A percentile compares a stretch with the other conserved stretches of the same genome.
Conservation (phyloP, 768 basidiomycete genomes). For the Myochromella boudieri region DNA sequence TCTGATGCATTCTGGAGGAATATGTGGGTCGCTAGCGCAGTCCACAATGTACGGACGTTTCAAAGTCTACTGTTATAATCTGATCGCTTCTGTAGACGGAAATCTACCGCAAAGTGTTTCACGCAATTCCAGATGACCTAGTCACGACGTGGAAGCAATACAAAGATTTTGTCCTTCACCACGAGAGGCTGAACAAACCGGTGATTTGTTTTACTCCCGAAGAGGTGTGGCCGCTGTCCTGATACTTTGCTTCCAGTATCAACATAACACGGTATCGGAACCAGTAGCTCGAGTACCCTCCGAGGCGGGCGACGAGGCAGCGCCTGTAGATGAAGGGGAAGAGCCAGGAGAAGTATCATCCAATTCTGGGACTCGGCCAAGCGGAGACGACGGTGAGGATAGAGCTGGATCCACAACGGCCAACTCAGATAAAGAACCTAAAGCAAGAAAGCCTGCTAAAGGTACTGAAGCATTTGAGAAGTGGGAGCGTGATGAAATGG, state of each 20-base stretch:
- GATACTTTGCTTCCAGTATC: slow-evolving; percentile 32
- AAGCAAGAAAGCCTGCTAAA: slow-evolving; percentile 37
- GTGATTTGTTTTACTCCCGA: slow-evolving; percentile 36
- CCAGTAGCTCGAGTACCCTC: slow-evolving; percentile 58
- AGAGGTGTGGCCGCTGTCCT: slow-evolving; percentile 12
- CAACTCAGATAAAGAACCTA: slow-evolving; percentile 35
- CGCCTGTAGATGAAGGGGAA: slow-evolving; percentile 26
- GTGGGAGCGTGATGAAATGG: slow-evolving; percentile 90
- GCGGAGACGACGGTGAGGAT: slow-evolving; percentile 32
- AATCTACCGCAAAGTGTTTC: slow-evolving; percentile 94
- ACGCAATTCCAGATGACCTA: slow-evolving; percentile 88
- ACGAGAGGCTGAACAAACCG: slow-evolving; percentile 71
- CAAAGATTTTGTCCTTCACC: slow-evolving; percentile 77
- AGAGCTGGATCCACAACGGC: slow-evolving; percentile 21
- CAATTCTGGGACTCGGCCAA: slow-evolving; percentile 20
- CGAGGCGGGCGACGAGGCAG: slow-evolving; percentile 47
- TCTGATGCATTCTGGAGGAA: slow-evolving; percentile 87
- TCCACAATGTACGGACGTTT: slow-evolving; percentile 71
- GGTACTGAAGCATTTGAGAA: slow-evolving; percentile 75
- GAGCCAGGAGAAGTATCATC: slow-evolving; percentile 27
- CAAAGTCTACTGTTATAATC: slow-evolving; percentile 3
- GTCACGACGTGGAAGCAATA: slow-evolving; percentile 96
- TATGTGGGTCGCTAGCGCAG: slow-evolving; percentile 84
- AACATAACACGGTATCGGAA: slow-evolving; percentile 38
- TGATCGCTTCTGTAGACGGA: slow-evolving; percentile 63